These are phyloP conservation scores for Cladosporium cucumerinum DNA, from an alignment of 2,329 filamentous ascomycete species.

Conservation along the genomic window DNA sequence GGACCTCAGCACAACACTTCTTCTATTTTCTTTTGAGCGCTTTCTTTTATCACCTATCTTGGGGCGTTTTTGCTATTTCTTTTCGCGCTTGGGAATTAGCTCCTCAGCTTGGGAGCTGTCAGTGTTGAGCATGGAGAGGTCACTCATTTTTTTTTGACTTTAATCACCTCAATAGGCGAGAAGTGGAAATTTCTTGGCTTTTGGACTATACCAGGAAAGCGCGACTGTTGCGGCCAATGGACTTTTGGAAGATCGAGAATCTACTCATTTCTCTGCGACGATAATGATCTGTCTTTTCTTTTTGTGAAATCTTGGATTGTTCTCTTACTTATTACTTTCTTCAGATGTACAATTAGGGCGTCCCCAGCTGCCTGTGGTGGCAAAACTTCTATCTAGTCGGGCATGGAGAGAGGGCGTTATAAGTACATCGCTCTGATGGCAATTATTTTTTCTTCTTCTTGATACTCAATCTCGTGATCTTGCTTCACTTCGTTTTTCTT, in stretches of 20 bases:
- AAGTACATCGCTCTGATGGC: neutral
- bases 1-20: constrained; percentile 5
- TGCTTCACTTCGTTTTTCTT: neutral
- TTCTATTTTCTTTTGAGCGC: neutral
- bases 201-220: neutral
- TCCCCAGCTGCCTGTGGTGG: neutral
- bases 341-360: neutral
- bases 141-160: neutral
- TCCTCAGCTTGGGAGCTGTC: neutral
- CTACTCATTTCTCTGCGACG: neutral
- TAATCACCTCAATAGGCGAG: neutral
- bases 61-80: neutral
- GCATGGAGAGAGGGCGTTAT: neutral
- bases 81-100: neutral
- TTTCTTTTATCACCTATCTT: neutral
- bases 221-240: neutral
- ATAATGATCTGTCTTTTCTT: neutral
- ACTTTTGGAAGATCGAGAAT: neutral
- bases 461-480: neutral
- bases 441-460: neutral
- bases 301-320: neutral
- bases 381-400: neutral
- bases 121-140: neutral
- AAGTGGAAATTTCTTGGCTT: neutral
- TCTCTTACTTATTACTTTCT: neutral